Evolutionary conservation across 768 basidiomycete genomes (phyloP), one percentile per base, ranked within the genome.

Genomic region (Hericium erinaceus): DNA sequence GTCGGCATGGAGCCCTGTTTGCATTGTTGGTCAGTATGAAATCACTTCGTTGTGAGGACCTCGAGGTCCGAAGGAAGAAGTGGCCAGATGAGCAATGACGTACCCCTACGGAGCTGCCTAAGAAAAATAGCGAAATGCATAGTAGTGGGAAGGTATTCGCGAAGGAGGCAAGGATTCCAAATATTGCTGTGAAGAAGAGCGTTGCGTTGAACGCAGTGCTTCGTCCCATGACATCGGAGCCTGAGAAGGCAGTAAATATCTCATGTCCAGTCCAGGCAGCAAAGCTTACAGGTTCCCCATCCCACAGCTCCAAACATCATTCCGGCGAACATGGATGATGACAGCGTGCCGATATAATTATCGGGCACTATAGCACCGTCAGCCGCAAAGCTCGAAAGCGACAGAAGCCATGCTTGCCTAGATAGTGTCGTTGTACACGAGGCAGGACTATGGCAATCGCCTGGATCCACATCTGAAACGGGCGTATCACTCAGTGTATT

Each of bases 251-350:
- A 54, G 52, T 38, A 52, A 49, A 11, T 53, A 37, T 10, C 55
- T 57, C 46, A 15, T 28, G 37, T 18, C 8, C 16, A 52, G 24
- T 46, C 54, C 40, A 54, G 50, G n/a, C 40, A 18, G 28, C 37
- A 44, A 39, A 10, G 73, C 82, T 54, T 64, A 87, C 90, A 93
- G 22, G 89, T 85, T 57, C 95, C 95, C 94, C 95, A 94, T 4
- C 87, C 89, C 9, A 94, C 72, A 1, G 91, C 89, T 1, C 95
- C 92, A 53, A 97, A 67, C 93, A 98, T 97, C 95, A 98, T 98
- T n/a, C 95, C 92, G 11, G 80, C 84, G 66, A 94, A 94, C 81
- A 92, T 93, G 3, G 88, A 84, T 3, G 92, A 90, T 0, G 93
- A 95, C 13, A 98, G 72, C 1, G 79, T 69, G 22, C 94, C 95